Evolutionary conservation across 257 asterid species (phyloP), one percentile per base, ranked within the genome.

Genomic region (Jacaranda copaia): DNA sequence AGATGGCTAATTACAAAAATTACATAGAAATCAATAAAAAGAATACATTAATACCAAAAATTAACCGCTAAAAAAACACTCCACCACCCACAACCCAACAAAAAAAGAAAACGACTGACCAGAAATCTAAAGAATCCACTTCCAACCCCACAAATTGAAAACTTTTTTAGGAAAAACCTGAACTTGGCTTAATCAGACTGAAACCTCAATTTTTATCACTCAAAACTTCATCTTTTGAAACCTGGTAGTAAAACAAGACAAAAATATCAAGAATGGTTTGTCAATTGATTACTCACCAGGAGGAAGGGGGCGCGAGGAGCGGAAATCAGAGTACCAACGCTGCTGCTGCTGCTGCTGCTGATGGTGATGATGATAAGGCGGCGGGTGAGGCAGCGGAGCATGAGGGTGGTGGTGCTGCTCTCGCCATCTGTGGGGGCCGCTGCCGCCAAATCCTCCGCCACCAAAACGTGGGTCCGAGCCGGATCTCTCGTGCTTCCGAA

Each of bases 401-500:
- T 57, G 77, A 3, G 68, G 64, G 43, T 80, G 58, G 38, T 84
- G 73, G 19, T 75, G 75, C 61, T 72, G 82, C 38, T 81, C 94
- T 73, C 94, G 77, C 96, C 94, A 89, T 59, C 93, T 83, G 40
- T 65, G 75, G n/a, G 89, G 75, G 42, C 89, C 91, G 18, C 86
- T 87, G 39, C 89, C 74, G 68, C 77, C 86, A 51, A 61, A 72
- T 38, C 85, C 86, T 5, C 79, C 86, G 4, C 77, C 83, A 20
- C 80, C 86, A 12, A 74, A 77, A 52, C 81, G 85, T 12, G 83
- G 55, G 71, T 76, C 82, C 55, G 63, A 68, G 51, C 51, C 87
- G 72, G 89, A 83, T 81, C 93, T 89, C 69, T 89, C 91, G 85
- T 86, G 90, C 86, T 86, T 87, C 87, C 93, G 87, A 72, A 89